Evolutionary conservation across 2,329 filamentous ascomycete genomes (phyloP).

Genomic region (Aspergillus candidus): DNA sequence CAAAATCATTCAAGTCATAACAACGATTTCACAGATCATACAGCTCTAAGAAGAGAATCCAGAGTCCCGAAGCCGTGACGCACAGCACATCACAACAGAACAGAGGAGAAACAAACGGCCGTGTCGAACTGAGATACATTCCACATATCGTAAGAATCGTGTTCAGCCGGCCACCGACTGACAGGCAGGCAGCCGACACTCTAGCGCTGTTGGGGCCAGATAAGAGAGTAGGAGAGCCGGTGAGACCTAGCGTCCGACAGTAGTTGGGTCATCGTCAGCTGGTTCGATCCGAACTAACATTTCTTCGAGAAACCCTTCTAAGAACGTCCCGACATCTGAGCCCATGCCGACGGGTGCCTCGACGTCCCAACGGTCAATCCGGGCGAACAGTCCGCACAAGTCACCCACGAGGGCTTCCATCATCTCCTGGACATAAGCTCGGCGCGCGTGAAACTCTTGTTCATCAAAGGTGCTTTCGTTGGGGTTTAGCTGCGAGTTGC

Average conservation of each 20-base stretch:
- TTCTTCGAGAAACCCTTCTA: slow-evolving; percentile 91
- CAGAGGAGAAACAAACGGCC: background rate
- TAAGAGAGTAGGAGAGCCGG: too few relatives aligned
- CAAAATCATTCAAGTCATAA: background rate
- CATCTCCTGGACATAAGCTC: slow-evolving; percentile 75
- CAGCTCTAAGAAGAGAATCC: slow-evolving; percentile 2
- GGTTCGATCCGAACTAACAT: slow-evolving; percentile 88
- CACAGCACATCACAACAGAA: background rate
- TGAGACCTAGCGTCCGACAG: background rate
- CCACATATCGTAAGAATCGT: slow-evolving; percentile 5
- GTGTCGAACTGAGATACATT: background rate
- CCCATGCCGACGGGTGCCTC: slow-evolving; percentile 89
- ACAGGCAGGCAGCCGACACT: too few relatives aligned
- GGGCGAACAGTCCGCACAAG: slow-evolving; percentile 73
- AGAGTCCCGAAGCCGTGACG: slow-evolving; percentile 3
- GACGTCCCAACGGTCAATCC: slow-evolving; percentile 85
- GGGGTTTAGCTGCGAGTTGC: slow-evolving; percentile 43
- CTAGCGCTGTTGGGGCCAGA: too few relatives aligned
- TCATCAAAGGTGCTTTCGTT: slow-evolving; percentile 43
- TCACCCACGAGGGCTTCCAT: slow-evolving; percentile 76
- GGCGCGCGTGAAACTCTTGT: slow-evolving; percentile 52
- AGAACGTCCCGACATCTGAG: slow-evolving; percentile 76
- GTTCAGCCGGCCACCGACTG: background rate
- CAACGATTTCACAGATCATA: background rate
- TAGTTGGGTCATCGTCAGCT: slow-evolving; percentile 34